Evolutionary conservation across 129 eudicot species (phyloP).

Genomic region (Ambrosia artemisiifolia): DNA sequence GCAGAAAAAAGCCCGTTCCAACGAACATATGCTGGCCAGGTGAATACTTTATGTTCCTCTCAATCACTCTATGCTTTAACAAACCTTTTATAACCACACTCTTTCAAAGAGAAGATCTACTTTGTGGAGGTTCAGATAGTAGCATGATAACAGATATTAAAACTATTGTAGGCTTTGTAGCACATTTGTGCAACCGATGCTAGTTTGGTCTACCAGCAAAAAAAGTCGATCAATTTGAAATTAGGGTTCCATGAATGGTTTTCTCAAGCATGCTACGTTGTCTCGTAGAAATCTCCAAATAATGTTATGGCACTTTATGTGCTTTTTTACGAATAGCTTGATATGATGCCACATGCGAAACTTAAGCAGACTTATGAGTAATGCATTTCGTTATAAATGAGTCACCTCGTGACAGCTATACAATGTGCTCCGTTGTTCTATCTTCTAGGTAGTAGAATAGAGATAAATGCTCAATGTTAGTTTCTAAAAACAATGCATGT

Average conservation of each 20-base stretch:
- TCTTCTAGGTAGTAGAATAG: neutral
- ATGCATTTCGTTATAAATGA: neutral
- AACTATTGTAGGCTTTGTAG: neutral
- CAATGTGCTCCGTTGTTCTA: neutral
- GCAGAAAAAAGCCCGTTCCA: conserved; percentile 93
- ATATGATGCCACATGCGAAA: neutral
- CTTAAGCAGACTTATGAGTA: neutral
- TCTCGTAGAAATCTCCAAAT: neutral
- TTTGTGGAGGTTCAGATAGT: conserved; percentile 12
- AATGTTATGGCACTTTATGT: neutral
- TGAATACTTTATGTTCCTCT: conserved; percentile 19
- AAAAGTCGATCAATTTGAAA: neutral
- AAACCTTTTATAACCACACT: neutral
- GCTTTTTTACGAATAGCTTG: neutral
- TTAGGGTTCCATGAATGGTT: neutral
- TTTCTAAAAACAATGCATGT: neutral
- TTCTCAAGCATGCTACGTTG: neutral
- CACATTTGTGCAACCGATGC: neutral
- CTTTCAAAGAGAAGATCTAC: neutral
- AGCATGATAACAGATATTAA: conserved; percentile 2
- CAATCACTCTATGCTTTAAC: neutral
- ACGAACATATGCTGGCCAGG: conserved; percentile 92
- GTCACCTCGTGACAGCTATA: neutral
- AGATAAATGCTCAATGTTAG: neutral
- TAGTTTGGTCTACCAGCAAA: neutral